These are phyloP conservation scores for Malus hybrid DNA, from an alignment of 331 rosid species.

Conservation along the genomic window DNA sequence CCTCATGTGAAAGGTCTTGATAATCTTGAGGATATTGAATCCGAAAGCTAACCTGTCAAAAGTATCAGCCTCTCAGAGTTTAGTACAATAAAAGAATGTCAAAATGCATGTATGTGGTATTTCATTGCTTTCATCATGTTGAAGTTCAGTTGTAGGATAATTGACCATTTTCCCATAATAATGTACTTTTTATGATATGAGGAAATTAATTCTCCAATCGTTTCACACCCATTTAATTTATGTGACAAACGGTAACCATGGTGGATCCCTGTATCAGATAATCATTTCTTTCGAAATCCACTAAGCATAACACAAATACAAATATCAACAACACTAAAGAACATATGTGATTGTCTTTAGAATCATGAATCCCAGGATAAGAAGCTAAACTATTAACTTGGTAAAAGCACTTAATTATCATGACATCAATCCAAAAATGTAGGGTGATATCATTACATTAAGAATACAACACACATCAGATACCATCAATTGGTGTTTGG, in stretches of 20 bases:
- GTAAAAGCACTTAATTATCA: neutral
- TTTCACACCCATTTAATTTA: neutral
- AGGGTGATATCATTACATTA: neutral
- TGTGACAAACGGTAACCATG: neutral
- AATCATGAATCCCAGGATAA: neutral
- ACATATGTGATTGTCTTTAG: neutral
- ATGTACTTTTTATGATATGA: neutral
- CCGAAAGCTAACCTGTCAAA: constrained; percentile 79
- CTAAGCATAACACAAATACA: neutral
- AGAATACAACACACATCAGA: neutral
- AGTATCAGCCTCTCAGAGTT: constrained; percentile 16
- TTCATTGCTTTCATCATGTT: neutral
- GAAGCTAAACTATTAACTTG: neutral
- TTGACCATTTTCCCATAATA: neutral
- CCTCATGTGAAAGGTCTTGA: constrained; percentile 87
- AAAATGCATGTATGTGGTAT: neutral
- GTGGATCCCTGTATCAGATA: neutral
- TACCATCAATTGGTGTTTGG: neutral
- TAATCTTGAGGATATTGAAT: constrained; percentile 96
- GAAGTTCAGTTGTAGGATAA: neutral
- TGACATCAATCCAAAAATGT: neutral
- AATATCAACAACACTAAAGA: neutral
- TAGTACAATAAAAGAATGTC: constrained; percentile 4
- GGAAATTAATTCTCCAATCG: neutral
- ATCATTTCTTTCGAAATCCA: neutral